These are phyloP conservation scores for Colletotrichum sojae DNA, from an alignment of 2,329 filamentous ascomycete species.

Conservation along the genomic window DNA sequence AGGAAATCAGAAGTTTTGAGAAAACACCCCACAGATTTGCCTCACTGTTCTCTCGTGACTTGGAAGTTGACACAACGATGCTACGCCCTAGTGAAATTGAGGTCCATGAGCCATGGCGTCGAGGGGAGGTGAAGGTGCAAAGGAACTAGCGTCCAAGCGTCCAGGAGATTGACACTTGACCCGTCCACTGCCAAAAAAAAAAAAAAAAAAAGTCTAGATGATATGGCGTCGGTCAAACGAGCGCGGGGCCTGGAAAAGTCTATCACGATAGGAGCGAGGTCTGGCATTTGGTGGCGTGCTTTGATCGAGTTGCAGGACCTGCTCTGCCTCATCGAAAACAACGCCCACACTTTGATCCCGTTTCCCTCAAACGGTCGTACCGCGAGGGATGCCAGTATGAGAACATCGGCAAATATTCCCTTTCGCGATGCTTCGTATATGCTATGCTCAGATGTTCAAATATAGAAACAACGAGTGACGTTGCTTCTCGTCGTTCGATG, in stretches of 20 bases:
- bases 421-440: too few species aligned
- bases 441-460: background rate
- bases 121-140: background rate
- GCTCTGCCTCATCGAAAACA: constrained; percentile 8
- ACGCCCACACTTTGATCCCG: constrained; percentile 15
- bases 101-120: background rate
- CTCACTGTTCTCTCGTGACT: background rate
- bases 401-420: constrained; percentile 23
- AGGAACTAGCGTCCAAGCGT: background rate
- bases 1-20: constrained; percentile 29
- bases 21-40: constrained; percentile 5
- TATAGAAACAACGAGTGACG: constrained; percentile 8
- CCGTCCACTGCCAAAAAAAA: background rate
- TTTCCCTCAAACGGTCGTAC: background rate
- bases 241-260: background rate
- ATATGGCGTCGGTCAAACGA: background rate
- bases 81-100: constrained; percentile 3
- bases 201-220: background rate
- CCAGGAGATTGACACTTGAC: background rate
- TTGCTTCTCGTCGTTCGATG: background rate
- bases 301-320: constrained; percentile 15
- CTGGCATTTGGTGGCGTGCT: constrained; percentile 1
- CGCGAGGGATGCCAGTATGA: background rate
- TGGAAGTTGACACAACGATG: constrained; percentile 2
- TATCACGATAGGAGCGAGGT: background rate